Conservation (phyloP, 2,329 filamentous ascomycete genomes). For the Byssothecium circinans region DNA sequence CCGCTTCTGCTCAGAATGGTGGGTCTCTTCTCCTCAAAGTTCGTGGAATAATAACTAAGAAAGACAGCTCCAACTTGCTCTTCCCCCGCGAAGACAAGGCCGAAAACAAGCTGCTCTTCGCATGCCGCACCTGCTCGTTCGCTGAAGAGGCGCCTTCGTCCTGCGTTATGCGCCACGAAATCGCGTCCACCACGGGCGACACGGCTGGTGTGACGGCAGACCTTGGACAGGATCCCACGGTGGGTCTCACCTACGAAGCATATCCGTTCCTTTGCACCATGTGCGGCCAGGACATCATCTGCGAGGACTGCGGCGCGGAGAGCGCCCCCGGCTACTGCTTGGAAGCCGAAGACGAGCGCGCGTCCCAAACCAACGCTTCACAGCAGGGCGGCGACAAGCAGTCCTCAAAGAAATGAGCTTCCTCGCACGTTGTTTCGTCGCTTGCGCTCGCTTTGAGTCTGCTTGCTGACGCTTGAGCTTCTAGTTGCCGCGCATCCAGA, state of each 20-base stretch:
- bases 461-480: slow-evolving; percentile 43
- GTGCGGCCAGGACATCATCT: slow-evolving; percentile 61
- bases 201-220: slow-evolving; percentile 97
- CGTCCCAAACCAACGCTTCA: slow-evolving; percentile 23
- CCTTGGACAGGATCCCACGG: slow-evolving; percentile 96
- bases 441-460: slow-evolving; percentile 40
- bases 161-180: slow-evolving; percentile 93
- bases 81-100: slow-evolving; percentile 94
- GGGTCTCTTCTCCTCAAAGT: slow-evolving; percentile 24
- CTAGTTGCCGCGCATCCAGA: slow-evolving; percentile 88
- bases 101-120: slow-evolving; percentile 85
- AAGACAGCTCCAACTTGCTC: slow-evolving; percentile 82
- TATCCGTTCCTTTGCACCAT: slow-evolving; percentile 57
- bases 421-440: slow-evolving; percentile 31
- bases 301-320: slow-evolving; percentile 54
- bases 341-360: slow-evolving; percentile 46
- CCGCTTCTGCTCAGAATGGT: slow-evolving; percentile 97
- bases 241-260: slow-evolving; percentile 62
- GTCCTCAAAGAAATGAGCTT: slow-evolving; percentile 36
- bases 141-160: slow-evolving; percentile 82
- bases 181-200: slow-evolving; percentile 89
- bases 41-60: slow-evolving; percentile 8
- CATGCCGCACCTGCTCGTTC: slow-evolving; percentile 93
- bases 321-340: slow-evolving; percentile 48
- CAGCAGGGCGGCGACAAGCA: slow-evolving; percentile 30